phyloP scores from a whole-genome alignment of 1,284 basidiomycete species.

The Moesziomyces globuligerus region DNA sequence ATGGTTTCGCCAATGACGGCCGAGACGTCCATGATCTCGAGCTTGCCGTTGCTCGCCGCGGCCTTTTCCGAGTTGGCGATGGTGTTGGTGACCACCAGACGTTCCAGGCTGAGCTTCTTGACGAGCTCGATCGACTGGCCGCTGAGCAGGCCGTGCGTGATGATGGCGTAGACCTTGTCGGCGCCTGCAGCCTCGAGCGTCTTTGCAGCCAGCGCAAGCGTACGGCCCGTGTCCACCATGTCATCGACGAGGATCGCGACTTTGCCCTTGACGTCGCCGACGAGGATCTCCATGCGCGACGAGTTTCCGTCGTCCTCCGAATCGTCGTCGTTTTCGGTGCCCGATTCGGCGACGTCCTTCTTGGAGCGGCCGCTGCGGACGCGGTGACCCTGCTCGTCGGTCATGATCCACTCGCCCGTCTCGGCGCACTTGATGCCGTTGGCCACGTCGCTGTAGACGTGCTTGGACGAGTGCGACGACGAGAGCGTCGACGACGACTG shows the following conservation, averaged over 20 bases:
- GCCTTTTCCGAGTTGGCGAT: constrained; percentile 74
- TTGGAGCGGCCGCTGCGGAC: constrained; percentile 54
- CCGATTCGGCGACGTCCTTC: constrained; percentile 12
- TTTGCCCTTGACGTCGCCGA: constrained; percentile 95
- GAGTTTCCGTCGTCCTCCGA: constrained; percentile 69
- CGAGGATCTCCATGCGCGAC: constrained; percentile 85
- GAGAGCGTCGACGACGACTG: constrained; percentile 6
- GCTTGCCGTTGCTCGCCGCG: constrained; percentile 69
- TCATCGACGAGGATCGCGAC: constrained; percentile 92
- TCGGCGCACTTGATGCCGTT: constrained; percentile 69
- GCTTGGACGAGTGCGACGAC: constrained; percentile 21
- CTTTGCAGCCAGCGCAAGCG: constrained; percentile 83
- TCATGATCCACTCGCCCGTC: constrained; percentile 65
- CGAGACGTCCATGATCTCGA: constrained; percentile 81
- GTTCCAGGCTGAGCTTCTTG: constrained; percentile 81
- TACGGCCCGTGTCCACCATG: constrained; percentile 95
- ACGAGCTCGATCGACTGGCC: constrained; percentile 83
- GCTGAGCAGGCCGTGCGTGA: constrained; percentile 91
- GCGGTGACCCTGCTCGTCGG: constrained; percentile 59
- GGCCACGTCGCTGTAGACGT: constrained; percentile 54
- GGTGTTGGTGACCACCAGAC: constrained; percentile 88
- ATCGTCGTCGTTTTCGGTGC: constrained; percentile 32
- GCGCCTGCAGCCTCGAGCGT: constrained; percentile 90
- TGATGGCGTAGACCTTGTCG: constrained; percentile 84
- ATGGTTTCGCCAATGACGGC: constrained; percentile 95